Percentiles rank a stretch among this genome's conserved stretches.
phyloP scores from a whole-genome alignment of 2,329 filamentous ascomycete species.

The Colletotrichum sp. region DNA sequence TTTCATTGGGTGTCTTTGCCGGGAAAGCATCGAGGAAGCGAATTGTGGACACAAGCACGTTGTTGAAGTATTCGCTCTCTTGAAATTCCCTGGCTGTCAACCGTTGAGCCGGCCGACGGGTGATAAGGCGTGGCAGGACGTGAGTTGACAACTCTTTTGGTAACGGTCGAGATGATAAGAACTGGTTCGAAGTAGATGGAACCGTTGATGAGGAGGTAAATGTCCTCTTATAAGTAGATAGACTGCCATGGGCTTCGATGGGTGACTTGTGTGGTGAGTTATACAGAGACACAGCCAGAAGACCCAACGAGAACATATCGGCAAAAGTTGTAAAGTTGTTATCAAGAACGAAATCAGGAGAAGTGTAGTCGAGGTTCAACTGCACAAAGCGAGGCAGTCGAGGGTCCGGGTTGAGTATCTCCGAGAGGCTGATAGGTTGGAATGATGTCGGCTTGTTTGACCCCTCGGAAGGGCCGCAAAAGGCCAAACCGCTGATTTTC shows the following conservation, averaged over 20 bases:
- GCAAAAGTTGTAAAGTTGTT: slow-evolving; percentile 82
- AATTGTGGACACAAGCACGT: slow-evolving; percentile 94
- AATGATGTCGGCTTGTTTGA: slow-evolving; percentile 78
- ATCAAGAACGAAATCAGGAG: slow-evolving; percentile 93
- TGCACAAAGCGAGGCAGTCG: slow-evolving; percentile 83
- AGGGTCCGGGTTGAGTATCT: slow-evolving; percentile 84
- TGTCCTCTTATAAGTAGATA: slow-evolving; percentile 83
- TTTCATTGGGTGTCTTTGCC: slow-evolving; percentile 89
- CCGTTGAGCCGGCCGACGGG: slow-evolving; percentile 83
- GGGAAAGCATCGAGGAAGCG: slow-evolving; percentile 92
- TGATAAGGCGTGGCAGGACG: slow-evolving; percentile 85
- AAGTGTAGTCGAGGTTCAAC: slow-evolving; percentile 90
- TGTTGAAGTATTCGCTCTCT: slow-evolving; percentile 95
- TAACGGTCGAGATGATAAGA: slow-evolving; percentile 77
- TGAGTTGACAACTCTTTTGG: slow-evolving; percentile 78
- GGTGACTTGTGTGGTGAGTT: slow-evolving; percentile 94
- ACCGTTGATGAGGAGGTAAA: slow-evolving; percentile 80
- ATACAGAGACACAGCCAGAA: slow-evolving; percentile 88
- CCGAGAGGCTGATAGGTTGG: slow-evolving; percentile 79
- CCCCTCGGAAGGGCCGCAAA: slow-evolving; percentile 80
- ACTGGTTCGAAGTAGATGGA: slow-evolving; percentile 83
- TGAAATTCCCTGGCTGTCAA: slow-evolving; percentile 92
- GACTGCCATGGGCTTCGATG: slow-evolving; percentile 78
- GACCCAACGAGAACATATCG: slow-evolving; percentile 92
- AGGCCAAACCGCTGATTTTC: slow-evolving; percentile 96